A percentile compares a stretch with the other conserved stretches of the same genome.
Evolutionary conservation across 2,329 filamentous ascomycete genomes (phyloP).

Genomic region (Ploettnerulaceae sp.): DNA sequence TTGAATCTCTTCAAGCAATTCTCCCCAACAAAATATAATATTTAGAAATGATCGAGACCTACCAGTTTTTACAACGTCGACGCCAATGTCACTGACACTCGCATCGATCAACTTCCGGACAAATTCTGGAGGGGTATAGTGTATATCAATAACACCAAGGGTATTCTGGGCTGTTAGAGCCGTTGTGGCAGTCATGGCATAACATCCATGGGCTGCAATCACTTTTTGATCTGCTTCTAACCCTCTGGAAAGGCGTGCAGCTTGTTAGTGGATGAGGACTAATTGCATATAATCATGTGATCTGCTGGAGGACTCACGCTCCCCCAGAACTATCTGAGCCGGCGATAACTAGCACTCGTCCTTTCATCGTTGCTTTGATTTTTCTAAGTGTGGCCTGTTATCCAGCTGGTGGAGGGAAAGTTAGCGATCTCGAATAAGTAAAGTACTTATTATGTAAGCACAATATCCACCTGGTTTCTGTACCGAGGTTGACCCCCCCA

Average conservation of each 20-base stretch:
- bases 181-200: constrained; percentile 93
- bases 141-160: constrained; percentile 73
- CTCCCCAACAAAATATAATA: background rate
- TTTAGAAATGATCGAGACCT: constrained; percentile 26
- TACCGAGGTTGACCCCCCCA: too few relatives aligned
- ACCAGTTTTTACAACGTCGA: constrained; percentile 93
- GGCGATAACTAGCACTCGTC: constrained; percentile 62
- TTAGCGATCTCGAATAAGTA: too few relatives aligned
- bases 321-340: constrained; percentile 72
- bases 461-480: too few relatives aligned
- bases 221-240: constrained; percentile 96
- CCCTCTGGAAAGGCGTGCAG: constrained; percentile 51
- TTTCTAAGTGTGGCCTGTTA: background rate
- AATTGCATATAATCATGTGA: background rate
- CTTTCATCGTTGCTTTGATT: constrained; percentile 26
- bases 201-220: constrained; percentile 84
- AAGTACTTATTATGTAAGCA: too few relatives aligned
- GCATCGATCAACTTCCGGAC: constrained; percentile 81
- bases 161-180: constrained; percentile 97
- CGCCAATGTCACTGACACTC: constrained; percentile 75
- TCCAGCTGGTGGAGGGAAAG: too few relatives aligned
- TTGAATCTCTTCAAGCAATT: background rate
- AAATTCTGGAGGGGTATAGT: constrained; percentile 72
- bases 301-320: constrained; percentile 51
- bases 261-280: background rate